Base-by-base conservation (phyloP, 345 rosid genomes). In the Cardiospermum halicacabum region DNA sequence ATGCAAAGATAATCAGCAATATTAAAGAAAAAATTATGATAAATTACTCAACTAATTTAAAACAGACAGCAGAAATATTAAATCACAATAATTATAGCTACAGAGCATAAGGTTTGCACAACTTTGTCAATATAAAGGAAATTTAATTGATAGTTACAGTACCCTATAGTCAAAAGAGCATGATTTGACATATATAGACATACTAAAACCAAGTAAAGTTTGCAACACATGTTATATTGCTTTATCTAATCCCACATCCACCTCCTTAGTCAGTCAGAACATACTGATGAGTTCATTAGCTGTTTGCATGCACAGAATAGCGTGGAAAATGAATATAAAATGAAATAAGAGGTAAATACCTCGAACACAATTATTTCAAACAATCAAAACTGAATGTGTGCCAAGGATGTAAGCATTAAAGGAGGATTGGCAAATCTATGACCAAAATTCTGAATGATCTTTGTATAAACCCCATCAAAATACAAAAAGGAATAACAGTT, bases 341-440 rank as follows among this genome's bases (percentile, higher is more conserved):
- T 40, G 15, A 42, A 7, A 40, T 13, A 39, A 27, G 58, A 56
- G 31, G 28, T 55, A 48, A 64, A 40, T 27, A 40, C 61, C 58
- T 42, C n/a, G 4, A 53, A 58, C n/a, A 39, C 26, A 21, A 62
- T 73, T 67, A 55, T 71, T 78, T 67, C 58, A 49, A 64, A 42
- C 25, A 10, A 39, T 60, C 18, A 22, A 60, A 54, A 42, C 32
- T 58, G 53, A 58, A 28, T 30, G 36, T 63, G 58, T 10, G 27
- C 62, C 59, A 36, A 51, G 60, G 66, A 22, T 49, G 68, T 19
- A 53, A 66, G 25, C 34, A 27, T 63, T 12, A 16, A n/a, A 53
- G 45, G 58, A 59, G 61, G 31, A 27, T 9, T 27, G 69, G 62
- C 65, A 48, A n/a, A 45, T 66, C 62, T 50, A 39, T 27, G 42